Evolutionary conservation across 805 yeast genomes (phyloP).

Genomic region (Candida sanyiensis): DNA sequence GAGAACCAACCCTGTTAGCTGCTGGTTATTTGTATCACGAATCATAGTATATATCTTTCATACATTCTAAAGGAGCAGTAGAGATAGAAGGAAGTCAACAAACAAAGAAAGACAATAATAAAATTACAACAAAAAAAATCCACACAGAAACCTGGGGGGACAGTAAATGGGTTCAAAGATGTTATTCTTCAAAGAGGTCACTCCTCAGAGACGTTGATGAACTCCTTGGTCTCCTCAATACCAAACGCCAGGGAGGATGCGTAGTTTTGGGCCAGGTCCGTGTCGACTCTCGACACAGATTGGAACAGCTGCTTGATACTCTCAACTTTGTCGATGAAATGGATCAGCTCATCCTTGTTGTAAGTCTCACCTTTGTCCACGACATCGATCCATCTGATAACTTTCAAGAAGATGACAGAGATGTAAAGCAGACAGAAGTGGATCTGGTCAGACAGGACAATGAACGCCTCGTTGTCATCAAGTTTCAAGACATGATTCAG

Average conservation of each 20-base stretch:
- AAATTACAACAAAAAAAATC: too few relatives aligned
- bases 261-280: constrained; percentile 21
- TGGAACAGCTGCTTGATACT: constrained; percentile 15
- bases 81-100: neutral
- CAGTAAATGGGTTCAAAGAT: too few relatives aligned
- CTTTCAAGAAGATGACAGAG: constrained; percentile 21
- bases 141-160: too few relatives aligned
- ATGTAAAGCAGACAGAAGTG: constrained; percentile 36
- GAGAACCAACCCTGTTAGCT: neutral
- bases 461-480: constrained; percentile 48
- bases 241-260: constrained; percentile 15
- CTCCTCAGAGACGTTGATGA: constrained; percentile 2
- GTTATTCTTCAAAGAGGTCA: neutral
- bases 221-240: constrained; percentile 7
- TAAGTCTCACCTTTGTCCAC: constrained; percentile 17
- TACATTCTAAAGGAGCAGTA: constrained; percentile 1
- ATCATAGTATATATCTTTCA: constrained; percentile 4
- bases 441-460: constrained; percentile 65
- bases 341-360: constrained; percentile 15
- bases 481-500: constrained; percentile 25
- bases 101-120: neutral
- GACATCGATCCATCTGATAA: constrained; percentile 21
- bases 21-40: constrained; percentile 6
- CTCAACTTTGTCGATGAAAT: constrained; percentile 19
- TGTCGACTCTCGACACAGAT: constrained; percentile 14